A percentile compares a stretch with the other conserved stretches of the same genome.
Evolutionary conservation across 2,329 filamentous ascomycete genomes (phyloP).

Genomic region (Phialophora chinensis): DNA sequence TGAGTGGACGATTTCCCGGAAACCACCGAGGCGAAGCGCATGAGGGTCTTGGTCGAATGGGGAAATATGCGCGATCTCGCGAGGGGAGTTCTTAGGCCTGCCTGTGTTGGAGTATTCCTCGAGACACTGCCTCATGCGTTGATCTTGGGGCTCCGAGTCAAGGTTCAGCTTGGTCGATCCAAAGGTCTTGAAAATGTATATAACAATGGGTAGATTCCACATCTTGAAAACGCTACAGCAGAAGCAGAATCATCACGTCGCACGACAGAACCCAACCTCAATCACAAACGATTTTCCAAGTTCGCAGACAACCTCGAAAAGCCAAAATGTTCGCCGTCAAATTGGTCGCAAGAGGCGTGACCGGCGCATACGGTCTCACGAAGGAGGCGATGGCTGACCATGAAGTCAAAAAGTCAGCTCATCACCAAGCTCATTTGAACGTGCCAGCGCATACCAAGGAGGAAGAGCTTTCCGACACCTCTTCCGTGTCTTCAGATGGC

Average conservation of each 20-base stretch:
- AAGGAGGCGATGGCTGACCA: constrained; percentile 18
- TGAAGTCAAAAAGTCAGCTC: constrained; percentile 9
- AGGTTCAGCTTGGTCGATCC: too few species aligned
- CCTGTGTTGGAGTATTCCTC: constrained; percentile 12
- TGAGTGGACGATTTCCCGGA: neutral
- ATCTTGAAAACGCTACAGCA: neutral
- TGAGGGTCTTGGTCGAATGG: neutral
- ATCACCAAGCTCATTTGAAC: constrained; percentile 6
- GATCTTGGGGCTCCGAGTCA: neutral
- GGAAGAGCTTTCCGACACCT: constrained; percentile 10
- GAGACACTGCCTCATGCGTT: constrained; percentile 12
- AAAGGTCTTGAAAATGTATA: neutral
- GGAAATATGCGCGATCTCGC: constrained; percentile 14
- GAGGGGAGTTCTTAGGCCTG: neutral
- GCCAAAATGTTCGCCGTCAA: constrained; percentile 18
- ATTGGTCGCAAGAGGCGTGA: constrained; percentile 20
- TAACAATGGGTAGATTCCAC: neutral
- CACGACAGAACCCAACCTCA: neutral
- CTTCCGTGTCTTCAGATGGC: constrained; percentile 14
- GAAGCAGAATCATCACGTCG: neutral
- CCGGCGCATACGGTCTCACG: constrained; percentile 19
- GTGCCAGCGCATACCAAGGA: neutral
- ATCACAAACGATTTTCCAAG: neutral
- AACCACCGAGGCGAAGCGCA: neutral
- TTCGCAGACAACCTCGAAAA: neutral